These are phyloP conservation scores for Reutealis trisperma DNA, from an alignment of 345 rosid species.

Conservation along the genomic window DNA sequence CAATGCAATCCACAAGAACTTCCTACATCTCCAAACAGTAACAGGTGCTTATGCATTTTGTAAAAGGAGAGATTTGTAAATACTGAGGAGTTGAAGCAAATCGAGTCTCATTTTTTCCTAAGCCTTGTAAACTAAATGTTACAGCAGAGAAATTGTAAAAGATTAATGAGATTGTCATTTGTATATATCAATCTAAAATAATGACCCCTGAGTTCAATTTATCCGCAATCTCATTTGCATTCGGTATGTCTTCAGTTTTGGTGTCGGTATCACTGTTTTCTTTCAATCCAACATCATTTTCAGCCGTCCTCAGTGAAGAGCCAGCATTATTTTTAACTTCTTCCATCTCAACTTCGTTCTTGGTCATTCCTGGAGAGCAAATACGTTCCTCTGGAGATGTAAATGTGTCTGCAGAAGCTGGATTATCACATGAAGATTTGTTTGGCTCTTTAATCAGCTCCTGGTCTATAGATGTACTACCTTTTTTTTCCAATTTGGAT, in stretches of 20 bases:
- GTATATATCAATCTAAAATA: slow-evolving; percentile 33
- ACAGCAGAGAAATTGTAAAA: background rate
- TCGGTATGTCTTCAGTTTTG: slow-evolving; percentile 16
- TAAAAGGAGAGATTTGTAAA: background rate
- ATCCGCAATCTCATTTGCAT: slow-evolving; percentile 9
- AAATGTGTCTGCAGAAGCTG: slow-evolving; percentile 13
- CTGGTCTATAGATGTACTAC: background rate
- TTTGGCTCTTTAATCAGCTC: slow-evolving; percentile 7
- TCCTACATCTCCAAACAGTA: background rate
- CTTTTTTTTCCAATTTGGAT: slow-evolving; percentile 9
- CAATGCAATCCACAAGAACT: background rate
- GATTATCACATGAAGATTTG: slow-evolving; percentile 3
- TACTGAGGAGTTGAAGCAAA: background rate
- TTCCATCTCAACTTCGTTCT: background rate
- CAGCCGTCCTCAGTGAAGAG: background rate
- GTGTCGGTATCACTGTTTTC: slow-evolving; percentile 16
- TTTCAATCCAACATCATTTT: slow-evolving; percentile 18
- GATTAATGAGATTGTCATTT: background rate
- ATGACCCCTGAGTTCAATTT: slow-evolving; percentile 27
- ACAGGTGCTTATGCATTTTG: background rate
- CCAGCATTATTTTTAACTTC: background rate
- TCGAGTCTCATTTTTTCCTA: background rate
- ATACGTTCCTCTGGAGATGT: slow-evolving; percentile 10
- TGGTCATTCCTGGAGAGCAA: background rate
- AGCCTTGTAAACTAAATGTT: slow-evolving; percentile 7